Percentiles rank a stretch among this genome's conserved stretches.
Evolutionary conservation across 2,329 filamentous ascomycete genomes (phyloP).

Genomic region (Sarocladium oryzae): DNA sequence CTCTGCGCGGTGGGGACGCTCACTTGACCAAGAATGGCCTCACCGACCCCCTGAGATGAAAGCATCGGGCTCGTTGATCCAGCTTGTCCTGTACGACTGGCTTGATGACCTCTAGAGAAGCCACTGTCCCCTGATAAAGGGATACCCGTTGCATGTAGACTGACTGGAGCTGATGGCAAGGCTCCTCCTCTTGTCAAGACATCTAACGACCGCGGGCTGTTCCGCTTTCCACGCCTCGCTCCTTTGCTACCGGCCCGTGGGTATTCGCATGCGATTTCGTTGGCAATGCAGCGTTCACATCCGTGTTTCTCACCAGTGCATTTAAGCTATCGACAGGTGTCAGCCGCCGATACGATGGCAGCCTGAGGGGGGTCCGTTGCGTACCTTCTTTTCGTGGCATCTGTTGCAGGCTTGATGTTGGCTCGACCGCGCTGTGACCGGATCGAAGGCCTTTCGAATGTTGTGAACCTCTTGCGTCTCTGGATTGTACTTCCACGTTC

Average conservation of each 20-base stretch:
- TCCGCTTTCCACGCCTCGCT: constrained; percentile 22
- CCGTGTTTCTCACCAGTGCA: constrained; percentile 32
- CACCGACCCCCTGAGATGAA: neutral
- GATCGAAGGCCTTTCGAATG: constrained; percentile 29
- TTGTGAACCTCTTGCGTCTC: constrained; percentile 31
- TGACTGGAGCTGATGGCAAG: neutral
- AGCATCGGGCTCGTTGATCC: neutral
- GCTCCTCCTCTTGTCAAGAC: constrained; percentile 6
- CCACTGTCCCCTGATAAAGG: neutral
- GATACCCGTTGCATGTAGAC: no score
- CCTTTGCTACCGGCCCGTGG: constrained; percentile 26
- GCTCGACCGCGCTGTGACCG: constrained; percentile 30
- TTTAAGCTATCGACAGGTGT: constrained; percentile 23
- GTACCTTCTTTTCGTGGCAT: constrained; percentile 33
- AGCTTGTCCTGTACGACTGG: neutral
- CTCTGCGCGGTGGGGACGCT: neutral
- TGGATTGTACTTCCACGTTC: constrained; percentile 32
- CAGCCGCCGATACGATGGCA: neutral
- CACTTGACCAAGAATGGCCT: neutral
- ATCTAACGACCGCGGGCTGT: neutral
- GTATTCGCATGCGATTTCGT: constrained; percentile 27
- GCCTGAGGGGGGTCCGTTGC: neutral
- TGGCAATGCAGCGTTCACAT: constrained; percentile 27
- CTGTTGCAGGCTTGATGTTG: constrained; percentile 32
- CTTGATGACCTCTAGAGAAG: neutral